Evolutionary conservation across 805 yeast genomes (phyloP), one percentile per base, ranked within the genome.

Genomic region (Starmerella bombi): DNA sequence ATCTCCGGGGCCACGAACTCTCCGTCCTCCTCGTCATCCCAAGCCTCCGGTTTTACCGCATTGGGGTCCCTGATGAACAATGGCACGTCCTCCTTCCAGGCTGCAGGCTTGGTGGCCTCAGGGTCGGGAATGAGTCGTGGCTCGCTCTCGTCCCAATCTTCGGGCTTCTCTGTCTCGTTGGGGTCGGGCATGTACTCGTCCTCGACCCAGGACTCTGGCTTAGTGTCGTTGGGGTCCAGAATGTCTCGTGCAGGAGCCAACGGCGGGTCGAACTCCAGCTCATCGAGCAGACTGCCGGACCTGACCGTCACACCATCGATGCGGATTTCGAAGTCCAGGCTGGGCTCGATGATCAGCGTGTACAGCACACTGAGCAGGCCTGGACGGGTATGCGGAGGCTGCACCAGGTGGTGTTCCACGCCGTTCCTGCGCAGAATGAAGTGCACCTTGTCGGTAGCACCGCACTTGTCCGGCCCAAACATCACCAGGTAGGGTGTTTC

Each of bases 381-480:
- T 30, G 66, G 57, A 42, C 71, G 66, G 18, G 81, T 69, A 68
- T 75, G 67, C 7, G 86, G 75, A n/a, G 66, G 59, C 16, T 61
- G 58, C 44, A 82, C 65, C 51, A 76, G 80, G 58, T 81, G 78
- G 60, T 82, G 85, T 56, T 77, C 80, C 44, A 67, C 65, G 57
- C 72, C 70, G 51, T 67, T 66, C 51, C 80, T 70, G 42, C 69
- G 71, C 44, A 84, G 53, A 41, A 84, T 80, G 50, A 85, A 73
- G 55, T 81, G 93, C 25, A 86, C 77, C 59, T 75, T 80, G 63
- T 84, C 81, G 34, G 78, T 70, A 39, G 74, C 56, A 3, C 93
- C 94, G 63, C 96, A 86, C 58, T 71, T 74, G 61, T 86, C 96
- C 33, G 96, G 96, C 17, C 96, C 96, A 64, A 86, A 86, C 88